Evolutionary conservation across 768 basidiomycete species (phyloP).

Genomic region (Nevesoporus exiguus): DNA sequence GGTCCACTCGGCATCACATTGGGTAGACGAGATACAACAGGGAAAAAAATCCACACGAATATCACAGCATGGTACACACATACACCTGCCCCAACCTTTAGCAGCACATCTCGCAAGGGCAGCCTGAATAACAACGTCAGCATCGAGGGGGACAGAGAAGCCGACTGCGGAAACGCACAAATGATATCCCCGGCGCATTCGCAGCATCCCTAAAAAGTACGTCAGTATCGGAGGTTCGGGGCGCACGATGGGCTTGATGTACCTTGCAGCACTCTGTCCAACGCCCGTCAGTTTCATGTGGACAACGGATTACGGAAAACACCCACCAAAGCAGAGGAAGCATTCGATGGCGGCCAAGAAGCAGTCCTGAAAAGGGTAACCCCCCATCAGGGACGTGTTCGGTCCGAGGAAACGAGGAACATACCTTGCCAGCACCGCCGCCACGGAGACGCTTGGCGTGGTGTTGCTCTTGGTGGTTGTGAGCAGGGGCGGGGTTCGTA

Average conservation of each 20-base stretch:
- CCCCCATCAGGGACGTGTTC: not conserved
- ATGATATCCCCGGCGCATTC: conserved; percentile 68
- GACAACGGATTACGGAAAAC: not conserved
- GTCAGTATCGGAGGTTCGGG: not conserved
- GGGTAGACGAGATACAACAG: conserved; percentile 13
- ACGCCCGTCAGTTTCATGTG: not conserved
- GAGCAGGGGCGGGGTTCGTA: conserved; percentile 42
- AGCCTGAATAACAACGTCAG: conserved; percentile 42
- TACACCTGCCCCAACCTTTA: conserved; percentile 26
- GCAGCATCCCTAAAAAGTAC: conserved; percentile 53
- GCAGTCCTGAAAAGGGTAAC: conserved; percentile 49
- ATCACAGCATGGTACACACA: conserved; percentile 9
- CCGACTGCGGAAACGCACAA: conserved; percentile 43
- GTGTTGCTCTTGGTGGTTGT: conserved; percentile 40
- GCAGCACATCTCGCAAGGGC: conserved; percentile 79
- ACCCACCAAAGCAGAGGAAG: conserved; percentile 72
- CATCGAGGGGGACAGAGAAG: not conserved
- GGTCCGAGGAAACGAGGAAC: not conserved
- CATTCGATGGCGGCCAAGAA: conserved; percentile 58
- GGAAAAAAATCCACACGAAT: not conserved
- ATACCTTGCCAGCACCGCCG: conserved; percentile 66
- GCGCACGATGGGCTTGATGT: not conserved
- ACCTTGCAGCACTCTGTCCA: conserved; percentile 68
- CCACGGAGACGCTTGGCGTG: conserved; percentile 61
- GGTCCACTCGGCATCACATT: not conserved